Conservation (phyloP, 1,139 yeast genomes). For the Yamadazyma spencermartinsiae region DNA sequence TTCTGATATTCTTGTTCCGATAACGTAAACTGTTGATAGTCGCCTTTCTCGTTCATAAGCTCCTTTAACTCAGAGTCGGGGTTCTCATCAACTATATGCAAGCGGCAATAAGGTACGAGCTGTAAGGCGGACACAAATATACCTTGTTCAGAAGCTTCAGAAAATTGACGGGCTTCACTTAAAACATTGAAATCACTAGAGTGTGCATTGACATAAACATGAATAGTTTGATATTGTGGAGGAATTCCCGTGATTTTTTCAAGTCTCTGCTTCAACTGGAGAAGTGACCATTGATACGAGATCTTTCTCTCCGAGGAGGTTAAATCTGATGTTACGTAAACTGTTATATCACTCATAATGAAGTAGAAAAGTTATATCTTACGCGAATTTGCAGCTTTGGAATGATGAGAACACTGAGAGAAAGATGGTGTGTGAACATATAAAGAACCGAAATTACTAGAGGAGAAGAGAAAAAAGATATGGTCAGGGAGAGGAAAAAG, state of each 20-base stretch:
- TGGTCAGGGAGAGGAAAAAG: no score
- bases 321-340: constrained; percentile 62
- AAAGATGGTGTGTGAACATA: no score
- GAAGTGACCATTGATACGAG: constrained; percentile 62
- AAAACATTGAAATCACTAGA: constrained; percentile 14
- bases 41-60: constrained; percentile 21
- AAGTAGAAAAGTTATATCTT: background rate
- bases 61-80: constrained; percentile 47
- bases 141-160: constrained; percentile 19
- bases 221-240: constrained; percentile 56
- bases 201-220: constrained; percentile 23
- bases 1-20: constrained; percentile 68
- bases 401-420: no score
- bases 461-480: no score
- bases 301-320: constrained; percentile 73
- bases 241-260: constrained; percentile 81
- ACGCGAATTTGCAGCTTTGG: background rate
- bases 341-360: constrained; percentile 47
- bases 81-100: constrained; percentile 57
- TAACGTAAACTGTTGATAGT: constrained; percentile 42
- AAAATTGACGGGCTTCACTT: constrained; percentile 2
- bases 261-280: constrained; percentile 54
- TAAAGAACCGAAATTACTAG: no score
- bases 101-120: constrained; percentile 39
- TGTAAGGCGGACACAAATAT: constrained; percentile 21